These are phyloP conservation scores for Meira nashicola DNA, from an alignment of 1,284 basidiomycete species.

Conservation along the genomic window DNA sequence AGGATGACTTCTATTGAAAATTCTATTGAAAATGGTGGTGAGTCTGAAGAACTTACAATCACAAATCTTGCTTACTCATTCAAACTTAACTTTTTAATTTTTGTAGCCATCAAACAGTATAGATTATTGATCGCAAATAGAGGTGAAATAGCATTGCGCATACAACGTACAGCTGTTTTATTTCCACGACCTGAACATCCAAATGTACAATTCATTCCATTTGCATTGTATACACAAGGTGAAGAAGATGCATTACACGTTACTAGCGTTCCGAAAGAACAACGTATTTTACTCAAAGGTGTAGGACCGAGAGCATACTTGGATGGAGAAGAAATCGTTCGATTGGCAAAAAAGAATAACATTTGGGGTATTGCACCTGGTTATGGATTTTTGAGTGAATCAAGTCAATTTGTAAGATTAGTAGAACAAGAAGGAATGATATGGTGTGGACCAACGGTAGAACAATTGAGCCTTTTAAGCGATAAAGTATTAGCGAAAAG, in stretches of 20 bases:
- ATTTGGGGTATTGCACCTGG: conserved; percentile 56
- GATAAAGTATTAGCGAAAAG: conserved; percentile 89
- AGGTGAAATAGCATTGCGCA: conserved; percentile 32
- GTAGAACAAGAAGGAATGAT: conserved; percentile 95
- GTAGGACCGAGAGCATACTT: conserved; percentile 31
- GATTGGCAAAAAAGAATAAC: conserved; percentile 56
- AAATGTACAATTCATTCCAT: conserved; percentile 15
- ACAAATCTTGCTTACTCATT: too few species aligned
- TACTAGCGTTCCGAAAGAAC: conserved; percentile 6
- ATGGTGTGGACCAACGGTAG: conserved; percentile 90
- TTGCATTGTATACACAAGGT: conserved; percentile 20
- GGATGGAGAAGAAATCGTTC: conserved; percentile 54
- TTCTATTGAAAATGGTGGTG: too few species aligned
- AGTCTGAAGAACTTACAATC: too few species aligned
- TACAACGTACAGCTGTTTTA: conserved; percentile 22
- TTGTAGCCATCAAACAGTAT: conserved; percentile 1
- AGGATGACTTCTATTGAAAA: too few species aligned
- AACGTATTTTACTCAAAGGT: conserved; percentile 35
- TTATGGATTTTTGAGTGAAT: conserved; percentile 97
- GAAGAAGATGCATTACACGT: conserved; percentile 24
- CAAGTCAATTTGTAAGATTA: conserved; percentile 88
- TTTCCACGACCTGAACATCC: conserved; percentile 14
- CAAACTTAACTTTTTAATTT: too few species aligned
- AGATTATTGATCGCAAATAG: conserved; percentile 51
- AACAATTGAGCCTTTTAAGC: conserved; percentile 93